These are phyloP conservation scores for Cladophialophora yegresii DNA, from an alignment of 2,329 filamentous ascomycete genomes.

Conservation along the genomic window DNA sequence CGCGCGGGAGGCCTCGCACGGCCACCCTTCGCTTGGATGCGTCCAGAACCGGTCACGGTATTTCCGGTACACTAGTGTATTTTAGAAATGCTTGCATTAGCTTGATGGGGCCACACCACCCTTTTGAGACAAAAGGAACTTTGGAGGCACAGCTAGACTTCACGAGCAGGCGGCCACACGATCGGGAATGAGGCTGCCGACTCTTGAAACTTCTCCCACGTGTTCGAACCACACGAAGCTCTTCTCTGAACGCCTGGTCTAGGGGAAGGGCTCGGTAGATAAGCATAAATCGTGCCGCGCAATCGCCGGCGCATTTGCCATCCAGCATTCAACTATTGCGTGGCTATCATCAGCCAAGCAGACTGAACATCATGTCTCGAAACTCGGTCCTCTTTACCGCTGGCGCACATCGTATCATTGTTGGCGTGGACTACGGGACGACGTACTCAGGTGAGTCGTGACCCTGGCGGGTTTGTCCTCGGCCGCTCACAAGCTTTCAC, in stretches of 20 bases:
- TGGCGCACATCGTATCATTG: constrained; percentile 19
- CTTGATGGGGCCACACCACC: background rate
- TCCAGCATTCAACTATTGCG: background rate
- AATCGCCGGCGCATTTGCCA: background rate
- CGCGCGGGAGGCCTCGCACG: too few relatives aligned
- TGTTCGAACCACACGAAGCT: background rate
- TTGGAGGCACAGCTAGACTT: background rate
- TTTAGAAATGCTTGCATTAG: background rate
- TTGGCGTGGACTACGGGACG: constrained; percentile 35
- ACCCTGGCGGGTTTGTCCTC: background rate
- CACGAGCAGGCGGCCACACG: background rate
- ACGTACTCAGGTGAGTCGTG: constrained; percentile 25
- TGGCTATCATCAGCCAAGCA: background rate
- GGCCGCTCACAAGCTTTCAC: background rate
- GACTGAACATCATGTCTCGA: background rate
- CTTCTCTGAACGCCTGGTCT: background rate
- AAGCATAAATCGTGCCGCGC: background rate
- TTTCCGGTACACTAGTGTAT: background rate
- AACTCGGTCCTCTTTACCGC: background rate
- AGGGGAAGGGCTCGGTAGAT: background rate
- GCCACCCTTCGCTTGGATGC: background rate
- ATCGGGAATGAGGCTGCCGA: background rate
- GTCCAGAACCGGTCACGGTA: background rate
- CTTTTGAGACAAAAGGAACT: background rate
- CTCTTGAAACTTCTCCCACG: background rate